These are phyloP conservation scores for Mallotus repandus DNA, from an alignment of 441 rosid genomes.

Conservation along the genomic window DNA sequence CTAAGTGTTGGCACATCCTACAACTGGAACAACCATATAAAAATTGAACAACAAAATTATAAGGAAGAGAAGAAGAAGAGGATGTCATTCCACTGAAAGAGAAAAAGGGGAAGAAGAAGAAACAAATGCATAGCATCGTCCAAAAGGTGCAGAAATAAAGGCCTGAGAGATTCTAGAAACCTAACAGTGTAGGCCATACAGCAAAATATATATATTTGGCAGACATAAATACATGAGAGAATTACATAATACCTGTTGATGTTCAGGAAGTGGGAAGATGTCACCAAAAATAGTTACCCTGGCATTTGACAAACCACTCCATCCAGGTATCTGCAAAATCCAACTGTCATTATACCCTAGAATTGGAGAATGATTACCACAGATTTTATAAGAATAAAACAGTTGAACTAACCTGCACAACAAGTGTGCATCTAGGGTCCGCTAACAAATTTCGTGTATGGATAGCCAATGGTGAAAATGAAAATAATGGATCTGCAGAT, in stretches of 20 bases:
- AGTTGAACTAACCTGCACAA: slow-evolving; percentile 71
- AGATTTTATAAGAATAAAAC: slow-evolving; percentile 19
- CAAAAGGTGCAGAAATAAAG: neutral
- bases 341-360: slow-evolving; percentile 30
- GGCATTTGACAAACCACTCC: slow-evolving; percentile 98
- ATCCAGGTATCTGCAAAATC: slow-evolving; percentile 76
- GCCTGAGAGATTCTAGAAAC: neutral
- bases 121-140: neutral
- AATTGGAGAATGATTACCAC: slow-evolving; percentile 24
- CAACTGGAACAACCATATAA: neutral
- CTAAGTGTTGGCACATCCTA: neutral
- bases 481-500: slow-evolving; percentile 84
- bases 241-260: slow-evolving; percentile 64
- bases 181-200: neutral
- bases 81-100: too few species aligned
- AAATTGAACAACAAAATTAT: neutral
- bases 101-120: neutral
- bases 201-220: neutral
- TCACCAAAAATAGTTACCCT: slow-evolving; percentile 97
- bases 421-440: slow-evolving; percentile 90
- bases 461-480: slow-evolving; percentile 92
- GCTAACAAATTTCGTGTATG: slow-evolving; percentile 88
- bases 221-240: neutral
- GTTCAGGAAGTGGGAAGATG: slow-evolving; percentile 79
- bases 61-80: neutral